These are phyloP conservation scores for Globisporangium yorkense DNA, from an alignment of 352 stramenopile species.

Conservation along the genomic window DNA sequence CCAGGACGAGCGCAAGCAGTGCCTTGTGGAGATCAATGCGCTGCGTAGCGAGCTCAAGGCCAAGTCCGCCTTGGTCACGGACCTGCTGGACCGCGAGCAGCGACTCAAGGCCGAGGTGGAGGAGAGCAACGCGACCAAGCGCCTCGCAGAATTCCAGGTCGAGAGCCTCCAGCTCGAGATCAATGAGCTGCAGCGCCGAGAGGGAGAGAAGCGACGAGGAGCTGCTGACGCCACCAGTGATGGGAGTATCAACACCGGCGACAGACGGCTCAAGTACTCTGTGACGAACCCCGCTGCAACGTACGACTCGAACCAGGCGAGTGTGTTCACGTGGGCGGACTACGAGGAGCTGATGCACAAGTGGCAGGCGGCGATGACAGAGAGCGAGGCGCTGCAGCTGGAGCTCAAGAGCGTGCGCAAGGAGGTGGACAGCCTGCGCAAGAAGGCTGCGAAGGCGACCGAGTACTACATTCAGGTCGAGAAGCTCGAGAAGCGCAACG, in stretches of 20 bases:
- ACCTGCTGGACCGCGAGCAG: constrained; percentile 50
- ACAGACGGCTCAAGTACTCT: constrained; percentile 9
- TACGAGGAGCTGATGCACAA: constrained; percentile 48
- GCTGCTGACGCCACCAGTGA: constrained; percentile 10
- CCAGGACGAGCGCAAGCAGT: constrained; percentile 34
- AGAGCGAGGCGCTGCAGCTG: constrained; percentile 34
- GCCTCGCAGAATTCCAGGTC: constrained; percentile 31
- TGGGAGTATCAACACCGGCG: not conserved
- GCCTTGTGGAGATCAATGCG: constrained; percentile 44
- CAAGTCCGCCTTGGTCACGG: constrained; percentile 50
- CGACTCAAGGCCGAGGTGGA: constrained; percentile 26
- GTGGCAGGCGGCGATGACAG: constrained; percentile 27
- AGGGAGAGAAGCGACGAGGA: constrained; percentile 1
- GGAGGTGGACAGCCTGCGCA: constrained; percentile 39
- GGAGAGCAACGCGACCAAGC: constrained; percentile 23
- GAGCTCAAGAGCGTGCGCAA: constrained; percentile 57
- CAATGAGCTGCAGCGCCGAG: constrained; percentile 12
- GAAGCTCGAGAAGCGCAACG: constrained; percentile 48
- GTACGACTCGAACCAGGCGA: constrained; percentile 55
- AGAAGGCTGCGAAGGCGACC: constrained; percentile 29
- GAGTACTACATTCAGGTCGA: constrained; percentile 40
- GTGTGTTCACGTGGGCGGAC: constrained; percentile 45
- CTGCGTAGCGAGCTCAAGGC: constrained; percentile 51
- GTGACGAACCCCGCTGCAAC: constrained; percentile 39
- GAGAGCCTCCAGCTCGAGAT: constrained; percentile 23